Conservation (phyloP, 768 basidiomycete species). For the Leccinum olivaceopallidum region DNA sequence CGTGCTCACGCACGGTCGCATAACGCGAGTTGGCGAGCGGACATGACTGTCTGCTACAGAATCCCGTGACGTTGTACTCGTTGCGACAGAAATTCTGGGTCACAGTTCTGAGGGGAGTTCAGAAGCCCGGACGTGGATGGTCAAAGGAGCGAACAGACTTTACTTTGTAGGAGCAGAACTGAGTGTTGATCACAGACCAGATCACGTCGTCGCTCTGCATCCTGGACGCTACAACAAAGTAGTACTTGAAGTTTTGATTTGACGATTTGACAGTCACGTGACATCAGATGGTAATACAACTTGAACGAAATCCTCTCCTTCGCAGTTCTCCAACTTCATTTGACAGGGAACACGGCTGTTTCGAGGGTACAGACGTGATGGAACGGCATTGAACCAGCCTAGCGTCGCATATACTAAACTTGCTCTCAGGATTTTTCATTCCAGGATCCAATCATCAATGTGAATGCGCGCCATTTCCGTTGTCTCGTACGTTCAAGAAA, state of each 20-base stretch:
- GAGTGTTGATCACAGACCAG: conserved; percentile 92
- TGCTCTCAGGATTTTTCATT: too few species aligned
- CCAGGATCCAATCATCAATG: too few species aligned
- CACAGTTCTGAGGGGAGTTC: conserved; percentile 58
- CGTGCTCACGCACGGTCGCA: conserved; percentile 96
- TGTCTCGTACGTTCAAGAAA: too few species aligned
- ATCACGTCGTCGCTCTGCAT: conserved; percentile 99
- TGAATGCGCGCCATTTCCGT: too few species aligned
- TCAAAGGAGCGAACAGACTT: conserved; percentile 59
- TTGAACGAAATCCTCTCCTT: not conserved
- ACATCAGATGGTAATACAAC: not conserved
- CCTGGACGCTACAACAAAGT: conserved; percentile 4
- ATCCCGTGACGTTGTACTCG: conserved; percentile 96
- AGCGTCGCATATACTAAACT: too few species aligned
- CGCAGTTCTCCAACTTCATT: too few species aligned
- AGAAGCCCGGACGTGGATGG: conserved; percentile 7
- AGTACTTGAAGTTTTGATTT: not conserved
- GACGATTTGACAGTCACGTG: conserved; percentile 12
- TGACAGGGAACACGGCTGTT: too few species aligned
- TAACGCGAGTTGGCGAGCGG: conserved; percentile 98
- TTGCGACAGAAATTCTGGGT: conserved; percentile 99
- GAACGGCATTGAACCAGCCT: too few species aligned
- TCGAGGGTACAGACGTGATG: too few species aligned
- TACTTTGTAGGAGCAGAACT: conserved; percentile 99
- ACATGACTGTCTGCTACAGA: conserved; percentile 94